Evolutionary conservation across 306 rosid species (phyloP).

Genomic region (Castanea crenata): DNA sequence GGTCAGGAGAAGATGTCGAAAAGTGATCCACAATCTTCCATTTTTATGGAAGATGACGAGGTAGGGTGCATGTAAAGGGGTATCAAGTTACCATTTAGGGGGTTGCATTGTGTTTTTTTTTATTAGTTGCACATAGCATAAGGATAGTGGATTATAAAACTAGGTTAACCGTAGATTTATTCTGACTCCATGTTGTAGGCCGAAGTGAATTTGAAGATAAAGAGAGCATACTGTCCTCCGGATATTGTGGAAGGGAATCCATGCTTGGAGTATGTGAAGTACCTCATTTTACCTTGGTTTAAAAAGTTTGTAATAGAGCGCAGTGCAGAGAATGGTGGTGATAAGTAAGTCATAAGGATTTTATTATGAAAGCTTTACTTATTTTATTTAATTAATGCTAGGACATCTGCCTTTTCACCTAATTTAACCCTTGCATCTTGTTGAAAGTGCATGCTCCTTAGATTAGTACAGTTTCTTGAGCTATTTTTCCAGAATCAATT

Average conservation of each 20-base stretch:
- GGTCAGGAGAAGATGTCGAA: slow-evolving; percentile 94
- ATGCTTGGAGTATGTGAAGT: slow-evolving; percentile 75
- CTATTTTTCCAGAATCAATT: too few relatives aligned
- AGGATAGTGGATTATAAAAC: background rate
- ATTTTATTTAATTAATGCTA: background rate
- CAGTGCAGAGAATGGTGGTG: slow-evolving; percentile 32
- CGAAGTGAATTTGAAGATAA: slow-evolving; percentile 74
- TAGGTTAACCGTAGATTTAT: slow-evolving; percentile 6
- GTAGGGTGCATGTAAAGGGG: slow-evolving; percentile 33
- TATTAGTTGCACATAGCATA: slow-evolving; percentile 1
- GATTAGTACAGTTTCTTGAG: too few relatives aligned
- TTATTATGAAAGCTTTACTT: background rate
- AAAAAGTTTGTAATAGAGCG: slow-evolving; percentile 72
- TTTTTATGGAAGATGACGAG: slow-evolving; percentile 95
- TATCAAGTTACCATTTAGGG: slow-evolving; percentile 6
- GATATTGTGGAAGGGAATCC: slow-evolving; percentile 70
- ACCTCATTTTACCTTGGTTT: slow-evolving; percentile 75
- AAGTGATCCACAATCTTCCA: slow-evolving; percentile 72
- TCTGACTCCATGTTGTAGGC: slow-evolving; percentile 42
- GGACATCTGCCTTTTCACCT: background rate
- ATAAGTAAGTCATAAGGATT: slow-evolving; percentile 36
- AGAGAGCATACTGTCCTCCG: slow-evolving; percentile 87
- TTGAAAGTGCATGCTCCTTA: background rate
- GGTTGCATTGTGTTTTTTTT: background rate
- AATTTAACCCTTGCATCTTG: background rate